A percentile compares a stretch with the other conserved stretches of the same genome.
phyloP scores from a whole-genome alignment of 108 stramenopile genomes.

The Nannochloropsis salina region DNA sequence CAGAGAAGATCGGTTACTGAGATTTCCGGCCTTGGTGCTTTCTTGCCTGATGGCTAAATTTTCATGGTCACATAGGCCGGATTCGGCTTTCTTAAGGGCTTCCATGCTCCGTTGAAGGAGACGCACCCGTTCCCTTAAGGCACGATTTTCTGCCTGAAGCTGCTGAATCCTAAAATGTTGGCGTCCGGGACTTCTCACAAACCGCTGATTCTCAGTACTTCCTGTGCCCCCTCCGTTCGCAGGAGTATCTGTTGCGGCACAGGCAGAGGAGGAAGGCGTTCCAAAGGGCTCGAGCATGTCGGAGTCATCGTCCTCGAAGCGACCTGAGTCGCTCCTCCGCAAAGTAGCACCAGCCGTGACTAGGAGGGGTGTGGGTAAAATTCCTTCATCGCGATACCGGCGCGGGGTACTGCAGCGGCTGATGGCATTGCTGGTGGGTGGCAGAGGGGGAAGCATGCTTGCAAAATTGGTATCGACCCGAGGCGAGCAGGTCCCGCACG shows the following conservation, averaged over 20 bases:
- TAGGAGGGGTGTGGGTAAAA: not conserved
- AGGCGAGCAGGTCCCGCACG: too few relatives aligned
- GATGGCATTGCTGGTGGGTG: not conserved
- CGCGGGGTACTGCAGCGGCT: slow-evolving; percentile 16
- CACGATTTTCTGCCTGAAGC: not conserved
- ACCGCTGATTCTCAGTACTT: not conserved
- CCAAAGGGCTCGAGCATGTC: not conserved
- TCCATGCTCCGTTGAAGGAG: not conserved
- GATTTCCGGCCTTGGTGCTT: too few relatives aligned
- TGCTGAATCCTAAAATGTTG: not conserved
- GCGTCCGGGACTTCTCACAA: not conserved
- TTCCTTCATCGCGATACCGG: not conserved
- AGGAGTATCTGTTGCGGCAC: not conserved
- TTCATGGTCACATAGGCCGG: too few relatives aligned
- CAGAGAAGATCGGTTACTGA: too few relatives aligned
- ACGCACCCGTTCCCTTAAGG: not conserved
- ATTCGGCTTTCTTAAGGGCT: too few relatives aligned
- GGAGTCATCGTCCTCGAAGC: not conserved
- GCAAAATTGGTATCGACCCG: not conserved
- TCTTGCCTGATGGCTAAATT: too few relatives aligned
- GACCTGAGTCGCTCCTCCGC: not conserved
- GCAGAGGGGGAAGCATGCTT: slow-evolving; percentile 6
- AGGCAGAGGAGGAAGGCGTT: not conserved
- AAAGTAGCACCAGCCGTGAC: not conserved
- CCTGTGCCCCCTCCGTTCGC: not conserved